A percentile compares a stretch with the other conserved stretches of the same genome.
phyloP scores from a whole-genome alignment of 2,329 filamentous ascomycete genomes.

The Helotiales sp. region DNA sequence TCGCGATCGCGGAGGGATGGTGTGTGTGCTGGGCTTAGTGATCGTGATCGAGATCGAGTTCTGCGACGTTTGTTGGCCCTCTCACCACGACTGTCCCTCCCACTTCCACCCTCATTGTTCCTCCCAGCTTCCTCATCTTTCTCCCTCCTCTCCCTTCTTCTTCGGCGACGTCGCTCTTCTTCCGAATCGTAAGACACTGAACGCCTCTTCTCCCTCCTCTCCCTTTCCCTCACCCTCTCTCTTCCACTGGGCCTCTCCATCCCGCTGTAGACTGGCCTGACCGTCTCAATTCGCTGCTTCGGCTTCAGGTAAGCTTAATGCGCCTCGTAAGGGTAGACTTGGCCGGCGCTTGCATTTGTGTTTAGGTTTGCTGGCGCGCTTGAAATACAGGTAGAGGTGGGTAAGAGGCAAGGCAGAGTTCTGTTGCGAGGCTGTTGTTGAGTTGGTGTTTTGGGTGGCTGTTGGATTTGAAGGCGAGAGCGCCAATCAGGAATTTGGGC shows the following conservation, averaged over 20 bases:
- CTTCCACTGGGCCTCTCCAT: constrained; percentile 3
- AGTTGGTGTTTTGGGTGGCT: background rate
- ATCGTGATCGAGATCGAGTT: constrained; percentile 38
- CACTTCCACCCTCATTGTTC: constrained; percentile 15
- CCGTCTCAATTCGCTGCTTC: constrained; percentile 4
- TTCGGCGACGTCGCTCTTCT: constrained; percentile 37
- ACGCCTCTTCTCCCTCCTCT: constrained; percentile 31
- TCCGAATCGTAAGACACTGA: constrained; percentile 39
- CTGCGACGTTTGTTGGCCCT: constrained; percentile 32
- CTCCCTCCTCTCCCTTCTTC: constrained; percentile 34
- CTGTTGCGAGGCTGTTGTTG: background rate
- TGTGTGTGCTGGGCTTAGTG: constrained; percentile 37
- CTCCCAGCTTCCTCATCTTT: constrained; percentile 6
- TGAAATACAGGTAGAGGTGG: background rate
- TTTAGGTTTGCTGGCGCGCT: background rate
- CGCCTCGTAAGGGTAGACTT: background rate
- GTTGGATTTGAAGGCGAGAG: background rate
- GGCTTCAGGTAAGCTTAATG: background rate
- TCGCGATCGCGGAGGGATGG: constrained; percentile 34
- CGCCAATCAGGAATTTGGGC: constrained; percentile 9
- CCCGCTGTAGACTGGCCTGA: background rate
- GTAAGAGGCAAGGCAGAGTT: background rate
- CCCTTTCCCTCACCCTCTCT: constrained; percentile 19
- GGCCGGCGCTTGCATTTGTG: background rate
- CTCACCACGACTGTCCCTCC: constrained; percentile 16